Evolutionary conservation across 352 stramenopile genomes (phyloP), one percentile per base, ranked within the genome.

Genomic region (Pythium biforme): DNA sequence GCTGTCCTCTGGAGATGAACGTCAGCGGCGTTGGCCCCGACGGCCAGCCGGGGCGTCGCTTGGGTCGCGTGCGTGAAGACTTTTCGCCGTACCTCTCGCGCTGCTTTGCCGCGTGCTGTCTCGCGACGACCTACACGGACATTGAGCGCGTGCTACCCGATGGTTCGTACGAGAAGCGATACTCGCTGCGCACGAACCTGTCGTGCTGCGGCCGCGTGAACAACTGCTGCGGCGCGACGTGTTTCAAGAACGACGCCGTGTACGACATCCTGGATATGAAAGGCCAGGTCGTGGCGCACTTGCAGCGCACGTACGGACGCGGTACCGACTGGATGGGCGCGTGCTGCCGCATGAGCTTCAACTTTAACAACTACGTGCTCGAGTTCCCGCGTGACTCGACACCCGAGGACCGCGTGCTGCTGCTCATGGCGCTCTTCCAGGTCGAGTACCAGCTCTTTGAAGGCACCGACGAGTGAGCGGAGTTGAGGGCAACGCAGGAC

Each of bases 211-310:
- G 77, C 23, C 77, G 77, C 22, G 72, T 83, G 23, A 85, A 89
- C 73, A 90, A 88, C 55, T 89, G 79, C 47, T 90, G 79, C 50
- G 79, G 79, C n/a, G 75, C 66, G 14, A 86, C 79, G 25, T 89
- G 79, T 59, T 79, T 60, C 61, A 71, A 78, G 55, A 83, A 86
- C 54, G 81, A 90, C 55, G 74, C 77, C 1, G 77, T 89, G 55
- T 88, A 83, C 62, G 79, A 90, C 46, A 72, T 90, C 9, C 55
- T 89, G 25, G 77, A 88, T 56, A 66, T 54, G 20, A 74, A 88
- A 26, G 78, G 76, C 40, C 39, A 76, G 14, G 54, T 85, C 34
- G 77, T 74, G 3, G 81, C 73, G 19, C 76, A 88, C 55, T 27
- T 90, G 33, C 79, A 89, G 64, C 62, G 65, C 26, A 89, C 75